These are phyloP conservation scores for Closterium sp. DNA, from an alignment of 139 green algal species.

Conservation along the genomic window DNA sequence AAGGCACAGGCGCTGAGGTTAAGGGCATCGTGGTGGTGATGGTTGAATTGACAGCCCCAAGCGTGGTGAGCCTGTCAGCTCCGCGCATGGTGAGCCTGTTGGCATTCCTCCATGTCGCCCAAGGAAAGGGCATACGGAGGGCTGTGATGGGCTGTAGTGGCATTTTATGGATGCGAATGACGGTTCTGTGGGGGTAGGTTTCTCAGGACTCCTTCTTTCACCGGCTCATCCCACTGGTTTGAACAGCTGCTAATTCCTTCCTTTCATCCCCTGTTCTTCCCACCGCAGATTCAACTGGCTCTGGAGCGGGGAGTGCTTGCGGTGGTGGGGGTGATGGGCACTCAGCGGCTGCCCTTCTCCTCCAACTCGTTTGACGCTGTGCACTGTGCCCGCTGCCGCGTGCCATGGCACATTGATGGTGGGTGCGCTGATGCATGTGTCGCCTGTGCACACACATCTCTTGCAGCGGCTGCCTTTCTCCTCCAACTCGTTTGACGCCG, in stretches of 20 bases:
- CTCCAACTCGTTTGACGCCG: slow-evolving; percentile 31
- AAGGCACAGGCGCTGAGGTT: too few relatives aligned
- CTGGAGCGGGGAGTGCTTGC: slow-evolving; percentile 20
- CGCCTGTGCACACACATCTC: too few relatives aligned
- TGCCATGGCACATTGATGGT: neutral
- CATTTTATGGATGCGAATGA: neutral
- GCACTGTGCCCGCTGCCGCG: slow-evolving; percentile 17
- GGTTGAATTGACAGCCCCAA: too few relatives aligned
- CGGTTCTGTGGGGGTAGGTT: too few relatives aligned
- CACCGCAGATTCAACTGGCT: slow-evolving; percentile 5
- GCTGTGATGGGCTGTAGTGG: too few relatives aligned
- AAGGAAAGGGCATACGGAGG: slow-evolving; percentile 12
- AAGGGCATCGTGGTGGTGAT: too few relatives aligned
- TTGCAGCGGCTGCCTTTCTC: slow-evolving; percentile 32
- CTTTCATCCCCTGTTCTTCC: neutral
- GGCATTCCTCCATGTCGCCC: slow-evolving; percentile 19
- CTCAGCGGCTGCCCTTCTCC: slow-evolving; percentile 1
- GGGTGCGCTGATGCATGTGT: slow-evolving; percentile 16
- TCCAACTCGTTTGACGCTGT: slow-evolving; percentile 8
- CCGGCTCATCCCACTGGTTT: too few relatives aligned
- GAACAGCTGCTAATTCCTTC: too few relatives aligned
- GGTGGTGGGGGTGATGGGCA: slow-evolving; percentile 25
- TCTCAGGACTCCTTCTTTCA: too few relatives aligned
- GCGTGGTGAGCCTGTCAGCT: too few relatives aligned
- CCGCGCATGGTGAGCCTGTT: too few relatives aligned